phyloP scores from a whole-genome alignment of 1,284 basidiomycete species.

The Ceratobasidium sp. region DNA sequence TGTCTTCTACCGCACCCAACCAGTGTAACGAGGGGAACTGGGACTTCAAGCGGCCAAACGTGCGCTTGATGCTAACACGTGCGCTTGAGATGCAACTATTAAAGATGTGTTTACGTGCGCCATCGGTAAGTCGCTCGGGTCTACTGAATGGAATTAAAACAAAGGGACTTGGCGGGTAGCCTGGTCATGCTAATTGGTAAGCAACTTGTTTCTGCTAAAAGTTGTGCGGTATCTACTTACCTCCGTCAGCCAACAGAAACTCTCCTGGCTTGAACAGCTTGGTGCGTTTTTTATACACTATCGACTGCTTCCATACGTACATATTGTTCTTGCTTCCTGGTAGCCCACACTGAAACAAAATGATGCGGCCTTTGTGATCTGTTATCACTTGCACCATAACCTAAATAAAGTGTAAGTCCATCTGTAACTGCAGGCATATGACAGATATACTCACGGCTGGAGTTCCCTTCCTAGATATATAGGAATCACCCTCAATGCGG shows the following conservation, averaged over 20 bases:
- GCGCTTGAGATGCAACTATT: not conserved
- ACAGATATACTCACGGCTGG: not conserved
- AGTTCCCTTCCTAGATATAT: not conserved
- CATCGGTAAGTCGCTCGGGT: constrained; percentile 2
- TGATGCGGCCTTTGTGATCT: not conserved
- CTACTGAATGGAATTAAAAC: not conserved
- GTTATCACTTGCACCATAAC: not conserved
- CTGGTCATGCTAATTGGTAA: not conserved
- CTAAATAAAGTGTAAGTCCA: not conserved
- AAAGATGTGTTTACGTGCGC: not conserved
- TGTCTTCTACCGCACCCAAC: not conserved
- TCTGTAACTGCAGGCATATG: not conserved
- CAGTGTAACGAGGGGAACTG: not conserved
- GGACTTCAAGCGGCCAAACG: constrained; percentile 7
- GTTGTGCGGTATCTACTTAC: not conserved
- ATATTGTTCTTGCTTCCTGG: not conserved
- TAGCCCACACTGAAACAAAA: not conserved
- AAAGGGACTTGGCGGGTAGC: not conserved
- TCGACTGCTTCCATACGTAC: constrained; percentile 20
- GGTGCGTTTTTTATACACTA: not conserved
- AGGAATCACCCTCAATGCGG: not conserved
- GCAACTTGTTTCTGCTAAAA: not conserved
- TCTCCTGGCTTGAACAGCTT: not conserved
- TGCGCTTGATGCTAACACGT: not conserved
- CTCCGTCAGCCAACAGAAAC: constrained; percentile 19